phyloP scores from a whole-genome alignment of 768 basidiomycete species.

The Coprinopsis cinerea region DNA sequence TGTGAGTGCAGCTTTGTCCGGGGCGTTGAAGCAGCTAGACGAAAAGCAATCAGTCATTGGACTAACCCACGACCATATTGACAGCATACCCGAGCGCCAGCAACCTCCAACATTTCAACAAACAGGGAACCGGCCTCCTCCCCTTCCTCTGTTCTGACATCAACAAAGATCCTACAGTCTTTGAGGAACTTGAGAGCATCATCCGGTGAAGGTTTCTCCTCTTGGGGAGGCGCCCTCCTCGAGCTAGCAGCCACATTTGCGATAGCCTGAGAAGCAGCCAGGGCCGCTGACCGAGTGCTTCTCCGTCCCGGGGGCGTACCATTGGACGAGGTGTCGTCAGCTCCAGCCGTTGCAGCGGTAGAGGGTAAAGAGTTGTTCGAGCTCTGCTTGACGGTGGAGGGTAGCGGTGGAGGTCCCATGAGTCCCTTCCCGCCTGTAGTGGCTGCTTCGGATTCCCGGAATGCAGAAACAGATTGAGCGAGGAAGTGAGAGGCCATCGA shows the following conservation, averaged over 20 bases:
- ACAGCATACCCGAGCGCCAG: conserved; percentile 71
- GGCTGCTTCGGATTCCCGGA: conserved; percentile 28
- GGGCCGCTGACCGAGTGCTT: conserved; percentile 30
- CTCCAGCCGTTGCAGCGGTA: conserved; percentile 17
- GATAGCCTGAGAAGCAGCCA: conserved; percentile 16
- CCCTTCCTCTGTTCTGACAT: conserved; percentile 80
- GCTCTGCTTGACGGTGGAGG: conserved; percentile 28
- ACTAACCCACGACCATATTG: background rate
- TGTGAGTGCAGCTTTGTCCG: conserved; percentile 72
- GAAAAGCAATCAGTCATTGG: background rate
- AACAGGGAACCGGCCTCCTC: conserved; percentile 79
- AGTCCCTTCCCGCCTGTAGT: conserved; percentile 22
- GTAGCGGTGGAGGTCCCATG: conserved; percentile 47
- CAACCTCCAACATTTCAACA: conserved; percentile 70
- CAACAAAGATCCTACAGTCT: conserved; percentile 78
- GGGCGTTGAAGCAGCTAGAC: conserved; percentile 56
- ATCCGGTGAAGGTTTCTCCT: conserved; percentile 19
- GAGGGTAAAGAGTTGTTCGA: conserved; percentile 33
- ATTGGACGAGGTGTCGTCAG: conserved; percentile 16
- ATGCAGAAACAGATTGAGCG: conserved; percentile 52
- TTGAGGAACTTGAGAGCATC: conserved; percentile 52
- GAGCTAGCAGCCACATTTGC: conserved; percentile 14
- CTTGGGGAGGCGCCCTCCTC: conserved; percentile 13
- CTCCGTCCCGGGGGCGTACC: conserved; percentile 14
- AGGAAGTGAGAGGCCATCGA: conserved; percentile 57